A percentile compares a stretch with the other conserved stretches of the same genome.
Conservation (phyloP, 2,329 filamentous ascomycete species). For the Cercospora brassicicola region DNA sequence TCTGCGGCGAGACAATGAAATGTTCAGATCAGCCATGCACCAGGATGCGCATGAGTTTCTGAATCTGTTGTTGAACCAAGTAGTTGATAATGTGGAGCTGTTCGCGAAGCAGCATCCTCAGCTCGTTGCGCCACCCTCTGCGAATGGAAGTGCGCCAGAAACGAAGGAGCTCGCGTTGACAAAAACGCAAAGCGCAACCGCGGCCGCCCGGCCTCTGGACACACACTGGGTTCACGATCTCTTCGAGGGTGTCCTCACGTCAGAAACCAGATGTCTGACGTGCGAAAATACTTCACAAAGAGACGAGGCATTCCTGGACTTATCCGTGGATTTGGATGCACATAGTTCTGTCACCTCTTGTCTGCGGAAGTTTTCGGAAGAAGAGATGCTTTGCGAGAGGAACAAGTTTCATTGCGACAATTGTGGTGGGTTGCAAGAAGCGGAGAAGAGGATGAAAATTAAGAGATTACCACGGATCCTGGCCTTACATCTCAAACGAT, state of each 20-base stretch:
- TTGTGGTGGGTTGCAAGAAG: slow-evolving; percentile 93
- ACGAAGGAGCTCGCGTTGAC: slow-evolving; percentile 15
- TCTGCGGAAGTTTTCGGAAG: slow-evolving; percentile 90
- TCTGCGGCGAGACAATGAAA: slow-evolving; percentile 89
- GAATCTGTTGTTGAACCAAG: slow-evolving; percentile 90
- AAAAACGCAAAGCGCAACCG: slow-evolving; percentile 19
- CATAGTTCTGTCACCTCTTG: slow-evolving; percentile 96
- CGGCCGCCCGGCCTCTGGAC: slow-evolving; percentile 35
- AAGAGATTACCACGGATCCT: slow-evolving; percentile 89
- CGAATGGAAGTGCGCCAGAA: slow-evolving; percentile 33
- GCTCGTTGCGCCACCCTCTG: slow-evolving; percentile 21
- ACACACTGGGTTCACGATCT: slow-evolving; percentile 90
- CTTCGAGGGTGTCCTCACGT: slow-evolving; percentile 91
- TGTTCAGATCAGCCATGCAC: slow-evolving; percentile 96
- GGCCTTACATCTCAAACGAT: slow-evolving; percentile 90
- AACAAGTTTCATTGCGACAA: slow-evolving; percentile 99
- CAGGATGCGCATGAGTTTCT: slow-evolving; percentile 98
- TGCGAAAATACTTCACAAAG: slow-evolving; percentile 94
- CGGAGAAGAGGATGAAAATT: slow-evolving; percentile 99
- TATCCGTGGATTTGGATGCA: slow-evolving; percentile 93
- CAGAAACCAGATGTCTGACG: slow-evolving; percentile 92
- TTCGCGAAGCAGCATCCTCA: slow-evolving; percentile 67
- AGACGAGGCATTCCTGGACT: slow-evolving; percentile 91
- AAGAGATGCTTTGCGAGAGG: slow-evolving; percentile 96
- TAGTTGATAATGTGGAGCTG: slow-evolving; percentile 90